These are phyloP conservation scores for Cryptococcus deneoformans DNA, from an alignment of 1,284 basidiomycete genomes.

Conservation along the genomic window DNA sequence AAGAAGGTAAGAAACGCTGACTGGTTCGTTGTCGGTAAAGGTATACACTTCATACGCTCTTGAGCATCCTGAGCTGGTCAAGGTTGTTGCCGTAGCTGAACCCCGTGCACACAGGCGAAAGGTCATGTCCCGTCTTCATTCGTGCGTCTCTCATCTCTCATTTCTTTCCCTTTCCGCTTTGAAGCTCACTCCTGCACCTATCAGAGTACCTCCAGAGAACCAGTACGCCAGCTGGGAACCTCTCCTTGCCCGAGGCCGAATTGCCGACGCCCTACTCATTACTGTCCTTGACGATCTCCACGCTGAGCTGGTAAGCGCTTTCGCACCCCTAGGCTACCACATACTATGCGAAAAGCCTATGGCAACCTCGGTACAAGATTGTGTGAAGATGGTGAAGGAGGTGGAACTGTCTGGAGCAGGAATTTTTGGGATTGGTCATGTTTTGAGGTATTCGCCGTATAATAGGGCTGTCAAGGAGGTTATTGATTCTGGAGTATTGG, in stretches of 20 bases:
- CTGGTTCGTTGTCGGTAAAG: conserved; percentile 53
- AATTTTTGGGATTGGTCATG: conserved; percentile 80
- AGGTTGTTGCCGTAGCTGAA: conserved; percentile 76
- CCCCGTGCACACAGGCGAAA: conserved; percentile 65
- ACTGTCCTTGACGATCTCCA: conserved; percentile 70
- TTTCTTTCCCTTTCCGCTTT: background rate
- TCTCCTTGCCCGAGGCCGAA: conserved; percentile 61
- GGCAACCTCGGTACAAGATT: conserved; percentile 70
- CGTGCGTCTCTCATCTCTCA: conserved; percentile 19
- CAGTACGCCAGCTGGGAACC: conserved; percentile 71
- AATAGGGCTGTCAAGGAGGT: conserved; percentile 65
- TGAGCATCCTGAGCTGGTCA: conserved; percentile 60
- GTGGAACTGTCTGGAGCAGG: conserved; percentile 57
- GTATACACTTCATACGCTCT: conserved; percentile 65
- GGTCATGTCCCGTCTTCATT: conserved; percentile 58
- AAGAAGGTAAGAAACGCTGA: background rate
- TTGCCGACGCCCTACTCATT: conserved; percentile 76
- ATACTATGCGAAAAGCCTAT: conserved; percentile 89
- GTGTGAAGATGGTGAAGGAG: conserved; percentile 68
- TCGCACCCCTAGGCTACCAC: conserved; percentile 74
- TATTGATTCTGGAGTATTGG: conserved; percentile 66
- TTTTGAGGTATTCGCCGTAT: conserved; percentile 81
- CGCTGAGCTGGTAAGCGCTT: conserved; percentile 65
- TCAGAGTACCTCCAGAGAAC: conserved; percentile 59
- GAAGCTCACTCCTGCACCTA: background rate